Base-by-base conservation (phyloP, 2,329 filamentous ascomycete species). In the Gaeumannomyces tritici region DNA sequence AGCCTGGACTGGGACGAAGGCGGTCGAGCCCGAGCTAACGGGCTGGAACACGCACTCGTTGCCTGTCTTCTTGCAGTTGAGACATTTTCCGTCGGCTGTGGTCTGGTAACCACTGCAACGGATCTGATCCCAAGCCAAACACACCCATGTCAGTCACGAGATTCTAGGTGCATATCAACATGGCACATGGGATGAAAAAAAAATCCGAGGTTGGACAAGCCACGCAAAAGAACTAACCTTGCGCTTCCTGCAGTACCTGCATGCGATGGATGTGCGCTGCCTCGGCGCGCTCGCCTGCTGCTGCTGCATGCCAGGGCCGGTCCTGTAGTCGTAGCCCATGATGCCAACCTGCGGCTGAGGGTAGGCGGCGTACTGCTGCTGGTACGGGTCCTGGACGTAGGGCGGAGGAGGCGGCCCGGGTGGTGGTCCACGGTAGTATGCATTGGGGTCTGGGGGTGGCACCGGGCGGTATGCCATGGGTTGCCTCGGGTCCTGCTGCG, bases 11-110 rank as follows among this genome's bases (percentile, higher is more conserved):
- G 83, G 83, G 18, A 85, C 81, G 65, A 85, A 85, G 1, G 83
- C 82, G 1, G 82, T 83, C 6, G 80, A 79, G 4, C 64, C 66
- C 13, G 81, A 80, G 0, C 79, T 81, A 1, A 85, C 83, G 0
- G 83, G 83, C 67, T 85, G 83, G 64, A 86, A 85, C 18, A 85
- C 78, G 64, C 83, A 86, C 64, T 86, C 83, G 66, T 85, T 83
- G 59, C 83, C 83, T 73, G 85, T 84, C 65, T 84, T 82, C 54
- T 83, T 81, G 67, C 83, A 86, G 67, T 85, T 86, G 62, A 82
- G 79, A 66, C 83, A 86, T 66, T 85, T 84, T 13, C 83, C 83
- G 26, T 83, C 83, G 0, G 80, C 80, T 0, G 81, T 82, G 65
- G 82, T 84, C 63, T 83, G 79, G 65, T 85, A 85, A 31, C 83